These are phyloP conservation scores for Pseudognaphalium luteoalbum DNA, from an alignment of 129 eudicot species.

Conservation along the genomic window DNA sequence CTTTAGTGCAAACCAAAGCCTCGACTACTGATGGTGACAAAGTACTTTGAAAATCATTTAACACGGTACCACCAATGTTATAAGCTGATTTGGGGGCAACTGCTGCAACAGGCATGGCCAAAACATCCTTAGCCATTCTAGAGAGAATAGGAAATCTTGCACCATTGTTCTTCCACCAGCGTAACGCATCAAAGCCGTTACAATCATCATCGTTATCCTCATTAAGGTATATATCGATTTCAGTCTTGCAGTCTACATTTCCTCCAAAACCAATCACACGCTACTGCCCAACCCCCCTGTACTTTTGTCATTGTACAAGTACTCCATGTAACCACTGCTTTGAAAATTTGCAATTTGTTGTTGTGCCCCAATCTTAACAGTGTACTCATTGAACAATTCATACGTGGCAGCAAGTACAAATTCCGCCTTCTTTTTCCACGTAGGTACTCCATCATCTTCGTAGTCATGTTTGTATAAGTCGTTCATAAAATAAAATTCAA, in stretches of 20 bases:
- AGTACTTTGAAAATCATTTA: background rate
- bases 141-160: background rate
- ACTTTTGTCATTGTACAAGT: background rate
- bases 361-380: background rate
- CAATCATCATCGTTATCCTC: background rate
- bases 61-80: background rate
- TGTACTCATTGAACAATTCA: background rate
- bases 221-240: background rate
- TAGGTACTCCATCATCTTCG: background rate
- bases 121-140: background rate
- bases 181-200: background rate
- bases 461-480: background rate
- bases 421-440: background rate
- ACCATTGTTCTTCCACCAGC: background rate
- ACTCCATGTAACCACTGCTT: background rate
- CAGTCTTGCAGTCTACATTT: background rate
- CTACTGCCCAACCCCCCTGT: background rate
- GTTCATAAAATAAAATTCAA: background rate
- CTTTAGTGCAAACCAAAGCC: conserved; percentile 12
- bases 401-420: background rate
- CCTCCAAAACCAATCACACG: background rate
- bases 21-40: background rate
- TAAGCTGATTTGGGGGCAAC: background rate
- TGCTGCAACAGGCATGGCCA: background rate
- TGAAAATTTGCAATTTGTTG: background rate